phyloP scores from a whole-genome alignment of 345 rosid species.

The Firmiana major region DNA sequence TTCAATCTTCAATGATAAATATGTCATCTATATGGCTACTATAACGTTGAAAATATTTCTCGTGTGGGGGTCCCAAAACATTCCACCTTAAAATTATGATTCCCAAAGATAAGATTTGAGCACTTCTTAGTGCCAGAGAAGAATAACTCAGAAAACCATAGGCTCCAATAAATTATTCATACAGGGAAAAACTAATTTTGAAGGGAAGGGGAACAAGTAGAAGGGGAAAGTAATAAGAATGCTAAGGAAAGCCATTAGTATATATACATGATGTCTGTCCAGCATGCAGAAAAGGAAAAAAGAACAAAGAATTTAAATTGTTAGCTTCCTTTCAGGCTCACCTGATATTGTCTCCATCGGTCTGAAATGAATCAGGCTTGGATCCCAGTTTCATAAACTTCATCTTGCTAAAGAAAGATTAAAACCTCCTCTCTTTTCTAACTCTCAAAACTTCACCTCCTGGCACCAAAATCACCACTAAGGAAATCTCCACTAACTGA shows the following conservation, averaged over 20 bases:
- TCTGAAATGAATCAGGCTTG: slow-evolving; percentile 77
- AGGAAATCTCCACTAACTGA: neutral
- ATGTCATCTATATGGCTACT: neutral
- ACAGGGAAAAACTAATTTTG: neutral
- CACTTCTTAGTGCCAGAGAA: neutral
- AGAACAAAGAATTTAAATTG: neutral
- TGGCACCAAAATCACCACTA: slow-evolving; percentile 7
- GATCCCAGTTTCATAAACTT: slow-evolving; percentile 95
- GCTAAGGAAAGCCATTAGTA: neutral
- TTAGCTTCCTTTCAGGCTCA: slow-evolving; percentile 27
- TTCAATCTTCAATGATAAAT: neutral
- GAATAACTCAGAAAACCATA: neutral
- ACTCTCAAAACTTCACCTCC: slow-evolving; percentile 11
- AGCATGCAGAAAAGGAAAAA: neutral
- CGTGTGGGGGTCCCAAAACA: no score
- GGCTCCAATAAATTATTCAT: neutral
- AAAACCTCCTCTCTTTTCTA: slow-evolving; percentile 10
- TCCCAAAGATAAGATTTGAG: neutral
- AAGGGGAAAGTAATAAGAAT: neutral
- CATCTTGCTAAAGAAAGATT: slow-evolving; percentile 37
- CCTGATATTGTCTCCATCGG: slow-evolving; percentile 60
- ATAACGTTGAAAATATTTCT: neutral
- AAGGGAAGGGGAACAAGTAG: neutral
- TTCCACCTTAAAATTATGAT: neutral
- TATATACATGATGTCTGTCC: neutral